Conservation (phyloP, 495 filamentous ascomycete species). For the Parathielavia appendiculata region DNA sequence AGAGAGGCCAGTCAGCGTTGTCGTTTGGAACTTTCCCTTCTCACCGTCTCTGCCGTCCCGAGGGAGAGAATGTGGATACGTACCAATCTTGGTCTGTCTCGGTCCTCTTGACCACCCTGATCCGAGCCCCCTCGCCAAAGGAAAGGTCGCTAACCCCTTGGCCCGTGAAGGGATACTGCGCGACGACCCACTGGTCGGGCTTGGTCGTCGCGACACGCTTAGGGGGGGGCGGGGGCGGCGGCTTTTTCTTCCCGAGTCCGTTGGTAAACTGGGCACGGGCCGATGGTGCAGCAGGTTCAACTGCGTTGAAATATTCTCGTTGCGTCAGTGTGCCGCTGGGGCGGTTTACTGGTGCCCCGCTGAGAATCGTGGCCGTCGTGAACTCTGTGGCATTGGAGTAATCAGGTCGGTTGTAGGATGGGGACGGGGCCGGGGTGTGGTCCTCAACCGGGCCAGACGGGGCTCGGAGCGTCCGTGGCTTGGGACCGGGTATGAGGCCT, state of each 20-base stretch:
- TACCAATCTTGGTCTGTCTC: conserved; percentile 81
- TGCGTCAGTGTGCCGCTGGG: conserved; percentile 14
- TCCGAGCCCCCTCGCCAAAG: conserved; percentile 80
- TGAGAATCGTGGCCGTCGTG: conserved; percentile 41
- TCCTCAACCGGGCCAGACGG: conserved; percentile 30
- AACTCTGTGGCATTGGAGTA: conserved; percentile 44
- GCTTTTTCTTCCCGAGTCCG: conserved; percentile 36
- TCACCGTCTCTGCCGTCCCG: no score
- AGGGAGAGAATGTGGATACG: background rate
- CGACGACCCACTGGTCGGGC: conserved; percentile 63
- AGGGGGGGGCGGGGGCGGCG: conserved; percentile 64
- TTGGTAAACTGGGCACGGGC: background rate
- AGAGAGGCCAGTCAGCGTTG: background rate
- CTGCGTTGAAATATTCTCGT: conserved; percentile 49
- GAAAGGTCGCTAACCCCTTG: conserved; percentile 68
- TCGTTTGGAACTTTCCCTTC: no score
- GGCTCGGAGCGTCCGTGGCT: conserved; percentile 37
- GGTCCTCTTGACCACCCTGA: conserved; percentile 78
- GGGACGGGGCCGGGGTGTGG: background rate
- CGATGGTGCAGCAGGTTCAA: background rate
- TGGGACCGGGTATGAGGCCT: conserved; percentile 31
- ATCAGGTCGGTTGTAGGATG: conserved; percentile 24
- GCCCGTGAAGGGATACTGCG: conserved; percentile 74
- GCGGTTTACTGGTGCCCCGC: conserved; percentile 22
- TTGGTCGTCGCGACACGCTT: conserved; percentile 47